Conservation (phyloP, 495 filamentous ascomycete genomes). For the Usnea hakonensis region DNA sequence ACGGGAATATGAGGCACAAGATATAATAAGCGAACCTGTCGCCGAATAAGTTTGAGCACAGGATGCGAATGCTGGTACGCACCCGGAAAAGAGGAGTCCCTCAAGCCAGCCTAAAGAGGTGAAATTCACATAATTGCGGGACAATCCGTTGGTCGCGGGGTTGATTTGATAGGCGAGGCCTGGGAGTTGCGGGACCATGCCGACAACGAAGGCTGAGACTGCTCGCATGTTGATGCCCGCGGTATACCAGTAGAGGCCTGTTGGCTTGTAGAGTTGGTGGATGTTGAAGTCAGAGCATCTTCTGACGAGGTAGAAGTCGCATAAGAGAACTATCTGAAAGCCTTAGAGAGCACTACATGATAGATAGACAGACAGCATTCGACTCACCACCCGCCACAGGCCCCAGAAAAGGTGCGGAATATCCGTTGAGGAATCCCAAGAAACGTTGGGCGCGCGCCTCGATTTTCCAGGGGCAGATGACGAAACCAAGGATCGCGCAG, state of each 20-base stretch:
- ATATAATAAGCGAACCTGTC: not conserved
- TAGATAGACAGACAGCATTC: not conserved
- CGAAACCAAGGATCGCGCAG: constrained; percentile 29
- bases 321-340: constrained; percentile 29
- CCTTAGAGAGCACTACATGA: not conserved
- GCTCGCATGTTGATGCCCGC: constrained; percentile 38
- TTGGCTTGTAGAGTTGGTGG: constrained; percentile 32
- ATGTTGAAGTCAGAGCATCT: constrained; percentile 30
- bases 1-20: not conserved
- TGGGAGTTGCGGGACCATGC: constrained; percentile 37
- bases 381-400: constrained; percentile 33
- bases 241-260: constrained; percentile 40
- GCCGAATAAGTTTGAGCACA: not conserved
- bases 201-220: constrained; percentile 31
- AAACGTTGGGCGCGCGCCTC: constrained; percentile 38
- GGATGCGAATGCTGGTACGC: not conserved
- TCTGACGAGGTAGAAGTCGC: constrained; percentile 41
- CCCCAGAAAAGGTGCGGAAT: constrained; percentile 38
- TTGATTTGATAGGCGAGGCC: constrained; percentile 28
- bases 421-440: constrained; percentile 40
- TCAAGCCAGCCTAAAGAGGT: constrained; percentile 11
- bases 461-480: constrained; percentile 45
- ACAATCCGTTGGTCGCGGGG: constrained; percentile 1
- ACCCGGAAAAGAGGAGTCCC: constrained; percentile 6
- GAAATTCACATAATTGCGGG: constrained; percentile 8